Conservation (phyloP, 2,329 filamentous ascomycete genomes). For the Harringtonia aguacate region DNA sequence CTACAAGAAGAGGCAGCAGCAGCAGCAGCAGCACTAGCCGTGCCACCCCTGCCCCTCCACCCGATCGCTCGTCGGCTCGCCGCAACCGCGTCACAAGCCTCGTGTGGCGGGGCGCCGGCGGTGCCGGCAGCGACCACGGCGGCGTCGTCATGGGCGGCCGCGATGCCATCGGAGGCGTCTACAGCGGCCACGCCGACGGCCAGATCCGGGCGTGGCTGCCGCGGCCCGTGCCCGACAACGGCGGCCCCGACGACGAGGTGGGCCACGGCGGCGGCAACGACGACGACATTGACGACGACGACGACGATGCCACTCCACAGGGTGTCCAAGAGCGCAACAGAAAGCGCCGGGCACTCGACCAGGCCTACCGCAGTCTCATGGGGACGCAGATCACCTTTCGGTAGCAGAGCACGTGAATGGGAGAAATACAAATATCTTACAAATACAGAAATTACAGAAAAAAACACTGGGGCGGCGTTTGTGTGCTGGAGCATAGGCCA, state of each 20-base stretch:
- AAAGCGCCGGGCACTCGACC: conserved; percentile 70
- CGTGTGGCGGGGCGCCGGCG: conserved; percentile 57
- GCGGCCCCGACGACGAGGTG: conserved; percentile 24
- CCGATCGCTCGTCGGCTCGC: conserved; percentile 29
- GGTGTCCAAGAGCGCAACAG: conserved; percentile 42
- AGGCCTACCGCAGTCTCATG: conserved; percentile 70
- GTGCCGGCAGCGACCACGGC: conserved; percentile 39
- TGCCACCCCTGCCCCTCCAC: neutral
- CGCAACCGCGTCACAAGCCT: conserved; percentile 63
- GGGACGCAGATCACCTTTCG: conserved; percentile 57
- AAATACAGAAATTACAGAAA: too few relatives aligned
- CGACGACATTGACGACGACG: conserved; percentile 31
- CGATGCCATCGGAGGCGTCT: conserved; percentile 47
- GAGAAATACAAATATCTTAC: too few relatives aligned
- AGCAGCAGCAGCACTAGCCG: conserved; percentile 7
- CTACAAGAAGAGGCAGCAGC: neutral
- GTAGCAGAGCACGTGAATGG: neutral
- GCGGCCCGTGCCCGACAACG: conserved; percentile 21
- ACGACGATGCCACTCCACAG: conserved; percentile 28
- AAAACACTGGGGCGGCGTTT: too few relatives aligned
- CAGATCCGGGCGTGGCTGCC: conserved; percentile 73
- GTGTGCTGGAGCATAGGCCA: too few relatives aligned
- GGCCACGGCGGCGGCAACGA: conserved; percentile 25
- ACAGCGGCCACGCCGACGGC: conserved; percentile 76
- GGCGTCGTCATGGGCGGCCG: conserved; percentile 50